These are phyloP conservation scores for Aspergillus bertholletiae DNA, from an alignment of 495 filamentous ascomycete genomes.

Conservation along the genomic window DNA sequence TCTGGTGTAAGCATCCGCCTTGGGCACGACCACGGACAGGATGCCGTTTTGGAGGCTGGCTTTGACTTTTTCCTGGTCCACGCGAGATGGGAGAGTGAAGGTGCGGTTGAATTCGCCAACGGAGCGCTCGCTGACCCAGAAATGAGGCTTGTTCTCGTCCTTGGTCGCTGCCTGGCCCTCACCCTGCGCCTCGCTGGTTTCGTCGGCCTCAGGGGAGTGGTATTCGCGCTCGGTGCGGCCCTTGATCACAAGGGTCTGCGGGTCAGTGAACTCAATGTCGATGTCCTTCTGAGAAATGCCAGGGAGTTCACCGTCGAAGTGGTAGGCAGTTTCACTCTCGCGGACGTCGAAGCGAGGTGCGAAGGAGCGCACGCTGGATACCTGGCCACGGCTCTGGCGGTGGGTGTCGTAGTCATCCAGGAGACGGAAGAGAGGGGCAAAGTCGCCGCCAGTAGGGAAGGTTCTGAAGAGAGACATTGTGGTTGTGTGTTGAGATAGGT, in stretches of 20 bases:
- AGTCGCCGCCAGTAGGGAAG: slow-evolving; percentile 32
- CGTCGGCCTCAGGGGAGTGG: slow-evolving; percentile 50
- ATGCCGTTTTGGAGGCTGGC: slow-evolving; percentile 79
- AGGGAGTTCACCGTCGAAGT: slow-evolving; percentile 87
- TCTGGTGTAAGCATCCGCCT: slow-evolving; percentile 52
- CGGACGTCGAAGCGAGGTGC: slow-evolving; percentile 78
- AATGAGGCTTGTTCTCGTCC: slow-evolving; percentile 47
- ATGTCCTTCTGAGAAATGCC: slow-evolving; percentile 78
- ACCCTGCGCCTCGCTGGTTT: slow-evolving; percentile 30
- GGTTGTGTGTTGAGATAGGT: slow-evolving; percentile 4
- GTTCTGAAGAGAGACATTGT: slow-evolving; percentile 40
- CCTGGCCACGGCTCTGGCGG: slow-evolving; percentile 23
- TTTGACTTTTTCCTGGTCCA: slow-evolving; percentile 76
- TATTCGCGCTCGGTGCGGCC: slow-evolving; percentile 55
- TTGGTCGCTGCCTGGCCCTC: slow-evolving; percentile 16
- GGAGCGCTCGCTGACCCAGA: slow-evolving; percentile 81
- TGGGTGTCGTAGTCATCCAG: slow-evolving; percentile 45
- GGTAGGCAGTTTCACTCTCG: slow-evolving; percentile 67
- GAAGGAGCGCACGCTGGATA: slow-evolving; percentile 46
- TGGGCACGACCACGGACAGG: slow-evolving; percentile 75
- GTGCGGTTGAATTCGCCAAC: slow-evolving; percentile 78
- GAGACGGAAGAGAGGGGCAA: slow-evolving; percentile 43
- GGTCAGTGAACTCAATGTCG: slow-evolving; percentile 81
- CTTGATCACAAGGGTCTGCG: slow-evolving; percentile 70
- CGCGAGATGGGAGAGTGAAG: slow-evolving; percentile 74